A percentile compares a stretch with the other conserved stretches of the same genome.
phyloP scores from a whole-genome alignment of 2,329 filamentous ascomycete species.

The Dactylellina leptospora region DNA sequence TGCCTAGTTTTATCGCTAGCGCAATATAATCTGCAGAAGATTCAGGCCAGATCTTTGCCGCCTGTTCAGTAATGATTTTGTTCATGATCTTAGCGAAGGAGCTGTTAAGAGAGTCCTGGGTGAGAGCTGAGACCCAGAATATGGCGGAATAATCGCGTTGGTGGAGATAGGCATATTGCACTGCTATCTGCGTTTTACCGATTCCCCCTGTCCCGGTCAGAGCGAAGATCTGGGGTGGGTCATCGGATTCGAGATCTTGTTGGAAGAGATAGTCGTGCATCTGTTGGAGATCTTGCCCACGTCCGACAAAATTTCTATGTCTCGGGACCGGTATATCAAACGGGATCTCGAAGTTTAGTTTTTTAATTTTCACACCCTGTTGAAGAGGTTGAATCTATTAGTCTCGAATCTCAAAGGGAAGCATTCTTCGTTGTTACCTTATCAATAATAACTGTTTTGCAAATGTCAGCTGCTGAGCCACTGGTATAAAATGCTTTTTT shows the following conservation, averaged over 20 bases:
- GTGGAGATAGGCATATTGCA: slow-evolving; percentile 11
- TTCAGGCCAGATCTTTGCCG: neutral
- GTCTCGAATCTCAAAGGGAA: too few species aligned
- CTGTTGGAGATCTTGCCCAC: neutral
- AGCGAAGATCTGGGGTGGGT: neutral
- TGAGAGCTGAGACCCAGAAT: neutral
- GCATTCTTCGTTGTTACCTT: too few species aligned
- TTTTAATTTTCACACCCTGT: too few species aligned
- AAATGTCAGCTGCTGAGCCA: too few species aligned
- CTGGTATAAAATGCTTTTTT: too few species aligned
- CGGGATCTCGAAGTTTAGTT: slow-evolving; percentile 3
- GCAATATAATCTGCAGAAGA: slow-evolving; percentile 1
- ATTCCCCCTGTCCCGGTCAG: slow-evolving; percentile 6
- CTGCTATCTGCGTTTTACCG: slow-evolving; percentile 18
- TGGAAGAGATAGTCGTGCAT: neutral
- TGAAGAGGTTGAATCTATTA: too few species aligned
- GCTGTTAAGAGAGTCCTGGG: neutral
- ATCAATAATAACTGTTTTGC: too few species aligned
- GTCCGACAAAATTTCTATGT: slow-evolving; percentile 9
- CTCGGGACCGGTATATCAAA: neutral
- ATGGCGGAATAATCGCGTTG: neutral
- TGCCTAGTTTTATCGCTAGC: slow-evolving; percentile 4
- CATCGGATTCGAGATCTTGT: neutral
- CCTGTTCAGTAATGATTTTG: slow-evolving; percentile 6
- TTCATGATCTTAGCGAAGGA: slow-evolving; percentile 6